These are phyloP conservation scores for Annulohypoxylon maeteangense DNA, from an alignment of 495 filamentous ascomycete genomes.

Conservation along the genomic window DNA sequence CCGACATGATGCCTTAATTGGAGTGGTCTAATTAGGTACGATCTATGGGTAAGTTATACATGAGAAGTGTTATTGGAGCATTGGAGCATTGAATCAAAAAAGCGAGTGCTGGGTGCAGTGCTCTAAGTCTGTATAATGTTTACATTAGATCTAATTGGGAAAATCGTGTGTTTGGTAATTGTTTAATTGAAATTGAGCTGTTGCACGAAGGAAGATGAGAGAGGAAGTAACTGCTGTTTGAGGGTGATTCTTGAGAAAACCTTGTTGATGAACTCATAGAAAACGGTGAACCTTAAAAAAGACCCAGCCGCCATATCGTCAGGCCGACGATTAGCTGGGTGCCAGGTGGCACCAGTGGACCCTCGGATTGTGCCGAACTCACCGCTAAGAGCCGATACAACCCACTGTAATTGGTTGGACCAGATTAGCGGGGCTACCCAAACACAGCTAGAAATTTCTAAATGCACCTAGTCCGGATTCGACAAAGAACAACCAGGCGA, in stretches of 20 bases:
- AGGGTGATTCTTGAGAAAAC: constrained; percentile 13
- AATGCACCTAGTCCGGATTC: neutral
- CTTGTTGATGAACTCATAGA: constrained; percentile 34
- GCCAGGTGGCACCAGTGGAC: constrained; percentile 26
- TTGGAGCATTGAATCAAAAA: neutral
- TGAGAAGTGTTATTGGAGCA: neutral
- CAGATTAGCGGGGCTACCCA: neutral
- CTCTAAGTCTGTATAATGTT: constrained; percentile 11
- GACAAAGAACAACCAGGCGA: neutral
- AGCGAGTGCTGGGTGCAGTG: no score
- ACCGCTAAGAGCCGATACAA: neutral
- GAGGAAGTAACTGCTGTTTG: neutral
- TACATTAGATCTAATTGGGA: constrained; percentile 10
- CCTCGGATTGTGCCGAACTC: constrained; percentile 10
- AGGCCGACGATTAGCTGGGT: constrained; percentile 24
- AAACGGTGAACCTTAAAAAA: constrained; percentile 39
- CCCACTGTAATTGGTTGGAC: constrained; percentile 7
- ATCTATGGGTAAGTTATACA: constrained; percentile 3
- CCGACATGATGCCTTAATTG: constrained; percentile 16
- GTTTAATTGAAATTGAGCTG: neutral
- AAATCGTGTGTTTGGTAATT: neutral
- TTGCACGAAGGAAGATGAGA: neutral
- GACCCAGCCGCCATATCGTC: neutral
- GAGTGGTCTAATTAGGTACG: constrained; percentile 2
- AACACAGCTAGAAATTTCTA: constrained; percentile 1